These are phyloP conservation scores for Alternaria sp. DNA, from an alignment of 2,329 filamentous ascomycete genomes.

Conservation along the genomic window DNA sequence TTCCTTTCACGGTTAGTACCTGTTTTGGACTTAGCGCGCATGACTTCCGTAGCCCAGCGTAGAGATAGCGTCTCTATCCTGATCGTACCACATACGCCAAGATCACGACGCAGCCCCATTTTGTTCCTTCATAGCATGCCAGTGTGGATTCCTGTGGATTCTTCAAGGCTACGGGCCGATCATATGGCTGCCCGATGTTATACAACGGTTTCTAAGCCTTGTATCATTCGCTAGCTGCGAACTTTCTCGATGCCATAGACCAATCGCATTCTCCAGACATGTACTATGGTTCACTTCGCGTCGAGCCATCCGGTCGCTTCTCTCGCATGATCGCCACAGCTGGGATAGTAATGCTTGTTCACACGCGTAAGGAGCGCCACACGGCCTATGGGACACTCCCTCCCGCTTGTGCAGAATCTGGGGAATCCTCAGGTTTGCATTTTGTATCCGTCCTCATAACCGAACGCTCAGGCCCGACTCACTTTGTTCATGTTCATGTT, in stretches of 20 bases:
- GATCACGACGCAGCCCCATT: conserved; percentile 2
- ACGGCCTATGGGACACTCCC: conserved; percentile 17
- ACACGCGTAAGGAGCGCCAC: conserved; percentile 19
- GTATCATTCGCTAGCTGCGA: background rate
- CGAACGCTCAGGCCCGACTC: conserved; percentile 6
- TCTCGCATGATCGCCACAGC: conserved; percentile 18
- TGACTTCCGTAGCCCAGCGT: conserved; percentile 3
- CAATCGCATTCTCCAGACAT: background rate
- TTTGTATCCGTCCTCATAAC: conserved; percentile 12
- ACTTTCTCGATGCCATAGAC: background rate
- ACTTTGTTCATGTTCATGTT: conserved; percentile 11
- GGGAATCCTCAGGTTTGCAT: conserved; percentile 23
- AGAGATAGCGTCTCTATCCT: conserved; percentile 1
- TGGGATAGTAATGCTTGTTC: conserved; percentile 13
- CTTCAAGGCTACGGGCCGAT: conserved; percentile 4
- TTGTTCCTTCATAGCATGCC: conserved; percentile 4
- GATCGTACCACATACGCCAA: conserved; percentile 8
- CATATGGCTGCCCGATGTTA: conserved; percentile 7
- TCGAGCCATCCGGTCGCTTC: conserved; percentile 10
- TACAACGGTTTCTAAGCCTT: conserved; percentile 16
- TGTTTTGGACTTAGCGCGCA: conserved; percentile 11
- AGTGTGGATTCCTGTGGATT: conserved; percentile 1
- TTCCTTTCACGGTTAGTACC: conserved; percentile 3
- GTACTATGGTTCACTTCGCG: conserved; percentile 4
- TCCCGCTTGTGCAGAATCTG: conserved; percentile 25